A percentile compares a stretch with the other conserved stretches of the same genome.
Conservation (phyloP, 305 asterid species). For the Solanum hybrid region DNA sequence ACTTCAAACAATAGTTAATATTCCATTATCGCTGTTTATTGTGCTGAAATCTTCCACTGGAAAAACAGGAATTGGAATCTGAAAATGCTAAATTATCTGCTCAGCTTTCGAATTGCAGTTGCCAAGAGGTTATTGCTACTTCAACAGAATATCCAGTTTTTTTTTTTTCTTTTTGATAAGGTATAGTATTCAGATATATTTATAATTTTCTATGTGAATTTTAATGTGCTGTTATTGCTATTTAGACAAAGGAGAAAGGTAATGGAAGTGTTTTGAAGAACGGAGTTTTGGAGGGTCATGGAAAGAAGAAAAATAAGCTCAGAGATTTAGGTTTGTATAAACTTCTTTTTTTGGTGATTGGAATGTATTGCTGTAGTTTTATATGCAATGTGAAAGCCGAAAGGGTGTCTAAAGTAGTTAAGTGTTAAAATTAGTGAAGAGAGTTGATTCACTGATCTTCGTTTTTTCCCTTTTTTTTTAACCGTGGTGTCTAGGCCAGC, state of each 20-base stretch:
- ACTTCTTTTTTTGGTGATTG: neutral
- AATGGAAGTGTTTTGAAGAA: constrained; percentile 14
- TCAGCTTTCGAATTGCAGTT: constrained; percentile 47
- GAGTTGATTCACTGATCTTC: neutral
- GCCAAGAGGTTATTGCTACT: constrained; percentile 42
- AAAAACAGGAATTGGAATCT: constrained; percentile 52
- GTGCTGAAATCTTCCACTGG: neutral
- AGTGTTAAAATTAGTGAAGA: neutral
- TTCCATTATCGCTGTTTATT: neutral
- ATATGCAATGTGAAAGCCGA: neutral
- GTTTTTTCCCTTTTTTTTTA: neutral
- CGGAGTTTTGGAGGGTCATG: constrained; percentile 14
- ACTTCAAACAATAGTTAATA: neutral
- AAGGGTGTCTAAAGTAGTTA: neutral
- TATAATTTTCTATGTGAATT: constrained; percentile 8
- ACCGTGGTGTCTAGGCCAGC: neutral
- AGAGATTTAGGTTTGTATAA: constrained; percentile 40
- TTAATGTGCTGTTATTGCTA: neutral
- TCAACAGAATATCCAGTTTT: neutral
- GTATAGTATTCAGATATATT: neutral
- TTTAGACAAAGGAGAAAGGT: constrained; percentile 35
- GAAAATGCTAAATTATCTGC: constrained; percentile 48
- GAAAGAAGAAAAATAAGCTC: constrained; percentile 28
- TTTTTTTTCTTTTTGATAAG: neutral
- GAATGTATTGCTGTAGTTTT: constrained; percentile 1